Evolutionary conservation across 306 rosid species (phyloP), one percentile per base, ranked within the genome.

Genomic region (Myrica gale): DNA sequence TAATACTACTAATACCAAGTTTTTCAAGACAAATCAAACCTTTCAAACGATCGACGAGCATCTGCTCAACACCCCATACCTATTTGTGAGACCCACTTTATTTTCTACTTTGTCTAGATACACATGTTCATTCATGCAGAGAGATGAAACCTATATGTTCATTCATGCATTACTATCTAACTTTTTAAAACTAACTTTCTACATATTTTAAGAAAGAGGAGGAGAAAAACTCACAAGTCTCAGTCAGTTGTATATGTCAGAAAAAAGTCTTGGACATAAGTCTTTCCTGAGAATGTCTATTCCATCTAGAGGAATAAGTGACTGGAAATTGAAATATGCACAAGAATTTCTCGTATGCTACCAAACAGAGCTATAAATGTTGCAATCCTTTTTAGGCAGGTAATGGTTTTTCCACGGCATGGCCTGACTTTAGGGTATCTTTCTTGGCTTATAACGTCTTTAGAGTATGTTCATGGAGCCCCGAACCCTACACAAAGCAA

Each of bases 401-500:
- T 16, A 65, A 11, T 58, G 48, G 45, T 39, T 65, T 65, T 41
- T 39, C 47, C 50, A 42, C 50, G 72, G 20, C 55, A 21, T 11
- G 9, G 79, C n/a, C 53, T 43, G 68, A 55, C 70, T 37, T 63
- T 53, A 45, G 72, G 26, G 58, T 65, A 61, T 20, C 9, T 51
- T 51, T 74, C 21, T 75, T 65, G 77, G 66, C 67, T 32, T 73
- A 77, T 72, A 41, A 68, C 7, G 56, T 67, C 7, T 48, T 82
- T 69, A 79, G 69, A 71, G 74, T 70, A 78, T 83, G 82, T 68
- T 68, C 85, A 79, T 85, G 42, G 84, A 85, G 85, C 95, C 92
- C 87, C 89, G 42, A 90, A 88, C 87, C 91, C 89, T 86, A 84
- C 72, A 26, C 73, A 67, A 45, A 21, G 41, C 48, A 79, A 57